These are phyloP conservation scores for Thuidium tamariscinum DNA, from an alignment of 225 moss, liverwort and hornwort genomes.

Conservation along the genomic window DNA sequence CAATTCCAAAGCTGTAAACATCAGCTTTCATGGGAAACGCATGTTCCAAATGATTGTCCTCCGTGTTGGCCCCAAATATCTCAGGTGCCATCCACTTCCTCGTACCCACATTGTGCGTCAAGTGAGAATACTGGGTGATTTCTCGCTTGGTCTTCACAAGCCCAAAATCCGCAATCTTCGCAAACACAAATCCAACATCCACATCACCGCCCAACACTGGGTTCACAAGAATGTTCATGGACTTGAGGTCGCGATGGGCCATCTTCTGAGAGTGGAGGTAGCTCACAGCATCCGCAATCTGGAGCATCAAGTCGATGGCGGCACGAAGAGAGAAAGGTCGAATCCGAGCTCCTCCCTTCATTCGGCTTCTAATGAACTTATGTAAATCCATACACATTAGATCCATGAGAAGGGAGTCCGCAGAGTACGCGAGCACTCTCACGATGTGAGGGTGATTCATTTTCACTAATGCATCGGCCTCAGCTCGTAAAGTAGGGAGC, in stretches of 20 bases:
- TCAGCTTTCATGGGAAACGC: not conserved
- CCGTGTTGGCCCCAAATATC: not conserved
- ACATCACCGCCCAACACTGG: not conserved
- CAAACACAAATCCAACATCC: not conserved
- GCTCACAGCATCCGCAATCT: not conserved
- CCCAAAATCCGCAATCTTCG: not conserved
- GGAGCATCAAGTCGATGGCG: not conserved
- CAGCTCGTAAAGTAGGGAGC: not conserved
- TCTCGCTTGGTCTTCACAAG: not conserved
- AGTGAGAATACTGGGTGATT: not conserved
- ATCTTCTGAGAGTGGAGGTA: not conserved
- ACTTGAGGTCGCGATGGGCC: not conserved
- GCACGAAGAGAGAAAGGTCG: not conserved
- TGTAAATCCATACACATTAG: not conserved
- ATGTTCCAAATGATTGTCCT: not conserved
- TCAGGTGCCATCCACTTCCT: not conserved
- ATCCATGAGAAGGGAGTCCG: not conserved
- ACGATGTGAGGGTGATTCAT: not conserved
- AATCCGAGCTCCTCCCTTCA: not conserved
- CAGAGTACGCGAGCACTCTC: not conserved
- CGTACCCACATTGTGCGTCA: not conserved
- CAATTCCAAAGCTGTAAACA: not conserved
- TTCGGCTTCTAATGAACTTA: not conserved
- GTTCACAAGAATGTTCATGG: not conserved
- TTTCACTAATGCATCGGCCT: not conserved